Evolutionary conservation across 2,329 filamentous ascomycete genomes (phyloP), one percentile per base, ranked within the genome.

Genomic region (Diaporthe longicolla): DNA sequence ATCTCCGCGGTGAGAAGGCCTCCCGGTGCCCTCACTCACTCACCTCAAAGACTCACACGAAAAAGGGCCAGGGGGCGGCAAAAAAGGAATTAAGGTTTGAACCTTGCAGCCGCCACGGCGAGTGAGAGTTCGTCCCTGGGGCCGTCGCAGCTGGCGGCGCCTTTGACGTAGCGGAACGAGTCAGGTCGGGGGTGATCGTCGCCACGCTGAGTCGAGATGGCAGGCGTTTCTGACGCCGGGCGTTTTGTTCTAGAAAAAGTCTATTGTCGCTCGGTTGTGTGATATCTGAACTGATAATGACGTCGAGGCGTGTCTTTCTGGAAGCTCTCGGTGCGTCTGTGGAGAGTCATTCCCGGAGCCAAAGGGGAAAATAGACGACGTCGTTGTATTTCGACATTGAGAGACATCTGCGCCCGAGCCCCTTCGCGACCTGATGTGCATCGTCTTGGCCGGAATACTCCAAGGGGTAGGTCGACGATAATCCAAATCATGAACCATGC

Each of bases 251-350:
- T 68, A 54, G 63, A 68, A 54, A 68, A 40, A 54, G 32, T 37
- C n/a, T 52, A 54, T 54, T n/a, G n/a, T 8, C 48, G 19, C 8
- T 6, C n/a, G 32, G 15, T 68, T 68, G 63, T 24, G 48, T 40
- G 63, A 68, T 26, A 52, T 66, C 48, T 68, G 63, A 17, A 54
- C 63, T 54, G 48, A 68, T 68, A 32, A 68, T 68, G 63, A 68
- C 63, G 63, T 68, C 45, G 63, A 19, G 63, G 45, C 52, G 45
- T 17, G 40, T 17, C 13, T 54, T 68, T 32, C 48, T 40, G 29
- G 48, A 35, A 1, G 21, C 17, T n/a, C 21, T 24, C 7, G 3
- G 5, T 32, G 59, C 32, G 59, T 32, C 45, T 40, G 63, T 29
- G 29, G 7, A 35, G 55, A 58, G 55, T 58, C 55, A 58, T 58